phyloP scores from a whole-genome alignment of 2,329 filamentous ascomycete species.

The Passalora sequoiae region DNA sequence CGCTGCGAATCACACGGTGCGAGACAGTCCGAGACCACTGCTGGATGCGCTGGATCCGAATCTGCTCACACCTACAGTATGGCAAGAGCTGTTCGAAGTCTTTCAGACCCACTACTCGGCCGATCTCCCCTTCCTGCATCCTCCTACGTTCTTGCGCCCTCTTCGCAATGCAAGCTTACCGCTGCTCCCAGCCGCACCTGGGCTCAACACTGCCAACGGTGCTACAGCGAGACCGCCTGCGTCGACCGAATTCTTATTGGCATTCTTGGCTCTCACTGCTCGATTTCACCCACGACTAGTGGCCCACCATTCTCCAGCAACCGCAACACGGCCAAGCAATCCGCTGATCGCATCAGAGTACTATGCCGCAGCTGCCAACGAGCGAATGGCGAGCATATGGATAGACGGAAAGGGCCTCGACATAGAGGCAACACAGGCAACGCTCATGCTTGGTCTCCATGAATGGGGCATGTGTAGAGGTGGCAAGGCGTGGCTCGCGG shows the following conservation, averaged over 20 bases:
- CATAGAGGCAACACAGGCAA: slow-evolving; percentile 60
- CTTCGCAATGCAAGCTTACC: slow-evolving; percentile 33
- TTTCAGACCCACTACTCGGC: slow-evolving; percentile 68
- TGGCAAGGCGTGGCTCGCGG: slow-evolving; percentile 59
- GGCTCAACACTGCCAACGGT: slow-evolving; percentile 10
- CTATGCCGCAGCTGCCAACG: slow-evolving; percentile 56
- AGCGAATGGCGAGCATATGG: slow-evolving; percentile 47
- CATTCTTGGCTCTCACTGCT: slow-evolving; percentile 60
- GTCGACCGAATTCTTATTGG: slow-evolving; percentile 55
- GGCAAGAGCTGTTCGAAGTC: slow-evolving; percentile 64
- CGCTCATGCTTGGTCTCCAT: slow-evolving; percentile 66
- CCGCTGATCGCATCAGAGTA: slow-evolving; percentile 57
- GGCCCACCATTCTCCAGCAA: slow-evolving; percentile 50
- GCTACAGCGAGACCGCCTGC: slow-evolving; percentile 41
- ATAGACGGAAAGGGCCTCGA: slow-evolving; percentile 48
- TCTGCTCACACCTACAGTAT: slow-evolving; percentile 59
- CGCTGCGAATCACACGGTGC: slow-evolving; percentile 34
- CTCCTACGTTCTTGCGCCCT: slow-evolving; percentile 55
- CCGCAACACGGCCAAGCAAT: slow-evolving; percentile 42
- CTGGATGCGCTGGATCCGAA: slow-evolving; percentile 59
- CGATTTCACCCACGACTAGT: slow-evolving; percentile 60
- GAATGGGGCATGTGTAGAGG: slow-evolving; percentile 65
- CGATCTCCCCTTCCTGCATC: slow-evolving; percentile 66
- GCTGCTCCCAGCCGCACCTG: slow-evolving; percentile 20
- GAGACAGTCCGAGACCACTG: slow-evolving; percentile 39